Evolutionary conservation across 306 rosid genomes (phyloP).

Genomic region (Quercus cerris): DNA sequence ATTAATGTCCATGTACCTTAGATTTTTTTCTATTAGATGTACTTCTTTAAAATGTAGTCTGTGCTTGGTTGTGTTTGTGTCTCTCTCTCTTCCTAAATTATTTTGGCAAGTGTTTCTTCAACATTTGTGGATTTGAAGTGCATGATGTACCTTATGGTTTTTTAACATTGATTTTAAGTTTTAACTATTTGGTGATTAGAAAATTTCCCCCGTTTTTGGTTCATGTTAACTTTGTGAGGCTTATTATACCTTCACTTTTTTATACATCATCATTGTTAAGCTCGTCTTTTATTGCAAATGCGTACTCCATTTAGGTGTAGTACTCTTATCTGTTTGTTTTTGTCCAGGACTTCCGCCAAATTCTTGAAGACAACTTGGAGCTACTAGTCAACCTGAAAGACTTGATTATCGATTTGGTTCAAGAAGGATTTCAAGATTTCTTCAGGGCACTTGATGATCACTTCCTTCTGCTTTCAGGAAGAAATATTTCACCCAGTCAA

Average conservation of each 20-base stretch:
- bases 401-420: constrained; percentile 71
- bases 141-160: not conserved
- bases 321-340: constrained; percentile 5
- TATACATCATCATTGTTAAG: not conserved
- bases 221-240: not conserved
- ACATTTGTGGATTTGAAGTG: not conserved
- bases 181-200: not conserved
- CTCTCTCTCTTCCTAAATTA: not conserved
- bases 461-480: constrained; percentile 63
- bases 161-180: not conserved
- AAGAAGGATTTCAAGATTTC: constrained; percentile 91
- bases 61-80: not conserved
- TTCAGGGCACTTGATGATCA: constrained; percentile 70
- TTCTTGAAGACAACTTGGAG: constrained; percentile 60
- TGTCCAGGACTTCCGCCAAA: constrained; percentile 74
- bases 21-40: not conserved
- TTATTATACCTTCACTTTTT: not conserved
- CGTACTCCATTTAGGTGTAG: constrained; percentile 19
- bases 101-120: not conserved
- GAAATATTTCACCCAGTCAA: constrained; percentile 49
- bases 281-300: constrained; percentile 10
- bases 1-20: not conserved
- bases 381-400: constrained; percentile 58
- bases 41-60: not conserved
- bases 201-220: not conserved